Base-by-base conservation (phyloP, 2,329 filamentous ascomycete species). In the Clarireedia sp. region DNA sequence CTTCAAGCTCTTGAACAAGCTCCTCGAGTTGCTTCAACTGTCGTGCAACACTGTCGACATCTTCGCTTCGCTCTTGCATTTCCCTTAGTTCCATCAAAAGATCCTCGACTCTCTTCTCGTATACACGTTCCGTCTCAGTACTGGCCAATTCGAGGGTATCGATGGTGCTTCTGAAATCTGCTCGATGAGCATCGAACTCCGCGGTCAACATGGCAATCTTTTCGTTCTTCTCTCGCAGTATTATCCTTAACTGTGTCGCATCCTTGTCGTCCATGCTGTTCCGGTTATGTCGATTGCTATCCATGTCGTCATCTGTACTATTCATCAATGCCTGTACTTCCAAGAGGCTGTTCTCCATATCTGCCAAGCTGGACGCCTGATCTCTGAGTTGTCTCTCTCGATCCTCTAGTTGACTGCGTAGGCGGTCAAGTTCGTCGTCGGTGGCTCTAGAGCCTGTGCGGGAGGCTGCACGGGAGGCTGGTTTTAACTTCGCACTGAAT, bases 21-120 rank as follows among this genome's bases (percentile, higher is more conserved):
- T 97, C 92, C 69, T 97, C 94, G 1, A 99, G 78, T 71, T 96
- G 90, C 73, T 96, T 96, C 54, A 99, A 78, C 71, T 99, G 94
- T 60, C 80, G 80, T 6, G 94, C 91, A 19, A 99, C 90, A 24
- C 85, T 87, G 64, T 96, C 90, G 7, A 99, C 90, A 68, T 99
- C 94, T 57, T 95, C 85, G 41, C 86, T 87, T 45, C 88, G 81
- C 44, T 90, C 87, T 62, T 92, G 87, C 3, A 94, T 75, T 57
- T 96, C 90, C 52, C 86, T 82, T 26, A 96, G 78, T 65, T 97
- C 91, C 57, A 85, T 81, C 72, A 94, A 81, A 41, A 99, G 73
- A 65, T 90, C 89, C 65, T 91, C 87, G 59, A 97, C 89, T 72
- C 89, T 88, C 70, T 90, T 87, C 69, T 99, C 94, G 68, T 99